Base-by-base conservation (phyloP, 2,329 filamentous ascomycete species). In the Aspergillus novoparasiticus region DNA sequence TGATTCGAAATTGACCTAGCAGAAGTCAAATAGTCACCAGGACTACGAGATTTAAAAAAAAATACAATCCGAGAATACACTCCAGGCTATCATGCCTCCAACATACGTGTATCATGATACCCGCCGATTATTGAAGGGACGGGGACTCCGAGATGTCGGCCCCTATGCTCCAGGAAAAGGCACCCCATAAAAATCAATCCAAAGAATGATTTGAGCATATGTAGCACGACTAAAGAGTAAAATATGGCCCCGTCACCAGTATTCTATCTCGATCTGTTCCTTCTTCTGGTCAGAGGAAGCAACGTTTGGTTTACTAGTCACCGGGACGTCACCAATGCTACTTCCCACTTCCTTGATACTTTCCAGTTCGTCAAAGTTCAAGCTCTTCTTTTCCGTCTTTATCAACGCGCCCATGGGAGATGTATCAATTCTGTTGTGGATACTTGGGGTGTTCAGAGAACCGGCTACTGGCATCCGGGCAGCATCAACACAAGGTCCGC, bases 321-420 rank as follows among this genome's bases (percentile, higher is more conserved):
- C 16, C 14, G 11, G 55, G 26, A 41, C 21, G 23, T 34, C 46
- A 14, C 21, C 30, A 21, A 43, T n/a, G 23, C 62, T 65, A 50
- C 69, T 69, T 14, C 65, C 69, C 26, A 69, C 63, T 14, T 68
- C 68, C 28, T 71, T 69, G 48, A 71, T 61, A 48, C 69, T 72
- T 43, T 68, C 59, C 2, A 69, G 26, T 2, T 71, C 67, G 5
- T 68, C 66, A 28, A 68, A 67, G 6, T 61, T 59, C 36, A 60
- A 46, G 43, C 64, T 50, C 55, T 60, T 68, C 26, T 16, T 30
- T n/a, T 65, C 53, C 11, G 39, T 11, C 46, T 56, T 59, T 23
- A n/a, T 26, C 4, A 16, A 14, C 21, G 26, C 9, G 12, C n/a
- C 51, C 14, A 23, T 21, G 30, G 41, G 36, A 11, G 53, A 56